A percentile compares a stretch with the other conserved stretches of the same genome.
Conservation (phyloP, 2,329 filamentous ascomycete species). For the Bipolaris bicolor region DNA sequence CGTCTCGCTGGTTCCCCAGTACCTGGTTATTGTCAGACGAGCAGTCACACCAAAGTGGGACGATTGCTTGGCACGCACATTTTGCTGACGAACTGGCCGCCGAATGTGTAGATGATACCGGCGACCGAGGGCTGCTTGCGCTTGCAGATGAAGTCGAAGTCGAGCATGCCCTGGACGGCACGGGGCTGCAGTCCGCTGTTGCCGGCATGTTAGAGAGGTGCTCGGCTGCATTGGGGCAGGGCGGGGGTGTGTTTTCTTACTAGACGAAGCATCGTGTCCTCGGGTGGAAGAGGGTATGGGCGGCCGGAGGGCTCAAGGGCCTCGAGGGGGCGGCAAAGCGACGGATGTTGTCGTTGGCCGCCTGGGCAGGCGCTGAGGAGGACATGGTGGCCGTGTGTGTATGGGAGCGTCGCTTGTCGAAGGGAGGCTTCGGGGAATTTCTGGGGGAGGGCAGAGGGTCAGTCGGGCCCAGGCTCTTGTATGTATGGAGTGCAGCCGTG, state of each 20-base stretch:
- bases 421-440: conserved; percentile 10
- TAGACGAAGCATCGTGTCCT: conserved; percentile 99
- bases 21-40: conserved; percentile 56
- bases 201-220: conserved; percentile 28
- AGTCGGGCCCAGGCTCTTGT: conserved; percentile 16
- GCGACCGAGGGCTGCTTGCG: conserved; percentile 93
- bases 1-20: conserved; percentile 99
- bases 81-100: conserved; percentile 99
- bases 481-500: conserved; percentile 5
- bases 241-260: conserved; percentile 54
- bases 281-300: conserved; percentile 94
- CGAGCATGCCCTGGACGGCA: conserved; percentile 70
- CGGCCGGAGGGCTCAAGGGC: conserved; percentile 83
- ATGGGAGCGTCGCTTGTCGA: conserved; percentile 28
- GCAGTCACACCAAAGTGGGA: conserved; percentile 5
- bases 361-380: conserved; percentile 48
- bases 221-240: conserved; percentile 2
- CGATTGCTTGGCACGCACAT: conserved; percentile 65
- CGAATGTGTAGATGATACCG: conserved; percentile 99
- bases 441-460: conserved; percentile 20
- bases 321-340: conserved; percentile 93
- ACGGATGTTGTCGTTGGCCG: conserved; percentile 98
- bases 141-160: conserved; percentile 99
- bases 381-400: conserved; percentile 51
- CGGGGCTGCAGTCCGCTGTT: conserved; percentile 88